Conservation (phyloP, 2,329 filamentous ascomycete genomes). For the Cladosporium oxysporum region DNA sequence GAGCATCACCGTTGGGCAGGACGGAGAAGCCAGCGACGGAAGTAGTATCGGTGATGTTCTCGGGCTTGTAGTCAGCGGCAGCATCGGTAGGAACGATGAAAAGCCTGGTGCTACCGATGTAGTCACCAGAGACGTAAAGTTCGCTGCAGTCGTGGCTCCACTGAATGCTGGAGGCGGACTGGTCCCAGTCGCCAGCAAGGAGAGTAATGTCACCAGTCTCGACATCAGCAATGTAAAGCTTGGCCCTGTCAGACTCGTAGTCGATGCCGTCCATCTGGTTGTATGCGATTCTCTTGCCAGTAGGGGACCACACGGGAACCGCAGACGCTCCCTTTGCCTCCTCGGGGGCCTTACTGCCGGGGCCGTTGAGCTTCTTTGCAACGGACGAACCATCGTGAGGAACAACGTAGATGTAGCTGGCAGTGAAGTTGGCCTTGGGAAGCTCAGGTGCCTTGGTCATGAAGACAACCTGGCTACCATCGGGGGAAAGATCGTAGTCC, state of each 20-base stretch:
- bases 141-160: slow-evolving; percentile 26
- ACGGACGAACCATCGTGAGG: slow-evolving; percentile 32
- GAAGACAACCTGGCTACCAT: slow-evolving; percentile 30
- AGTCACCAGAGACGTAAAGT: slow-evolving; percentile 29
- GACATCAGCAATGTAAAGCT: slow-evolving; percentile 30
- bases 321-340: slow-evolving; percentile 28
- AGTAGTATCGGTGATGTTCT: slow-evolving; percentile 29
- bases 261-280: slow-evolving; percentile 29
- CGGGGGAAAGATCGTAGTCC: slow-evolving; percentile 31
- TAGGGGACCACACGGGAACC: slow-evolving; percentile 27
- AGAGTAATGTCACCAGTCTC: slow-evolving; percentile 26
- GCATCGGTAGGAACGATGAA: slow-evolving; percentile 30
- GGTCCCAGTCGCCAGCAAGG: slow-evolving; percentile 29
- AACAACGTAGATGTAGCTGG: slow-evolving; percentile 31
- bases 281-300: slow-evolving; percentile 28
- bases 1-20: slow-evolving; percentile 26
- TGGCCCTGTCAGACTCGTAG: slow-evolving; percentile 30
- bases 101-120: slow-evolving; percentile 27
- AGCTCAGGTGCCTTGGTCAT: slow-evolving; percentile 30
- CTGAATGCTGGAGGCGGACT: slow-evolving; percentile 23
- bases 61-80: slow-evolving; percentile 26
- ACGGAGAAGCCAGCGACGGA: slow-evolving; percentile 29
- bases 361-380: slow-evolving; percentile 29
- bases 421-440: slow-evolving; percentile 29
- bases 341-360: slow-evolving; percentile 27